Percentiles rank a stretch among this genome's conserved stretches.
phyloP scores from a whole-genome alignment of 179 eudicot genomes.

The Vitellaria paradoxa region DNA sequence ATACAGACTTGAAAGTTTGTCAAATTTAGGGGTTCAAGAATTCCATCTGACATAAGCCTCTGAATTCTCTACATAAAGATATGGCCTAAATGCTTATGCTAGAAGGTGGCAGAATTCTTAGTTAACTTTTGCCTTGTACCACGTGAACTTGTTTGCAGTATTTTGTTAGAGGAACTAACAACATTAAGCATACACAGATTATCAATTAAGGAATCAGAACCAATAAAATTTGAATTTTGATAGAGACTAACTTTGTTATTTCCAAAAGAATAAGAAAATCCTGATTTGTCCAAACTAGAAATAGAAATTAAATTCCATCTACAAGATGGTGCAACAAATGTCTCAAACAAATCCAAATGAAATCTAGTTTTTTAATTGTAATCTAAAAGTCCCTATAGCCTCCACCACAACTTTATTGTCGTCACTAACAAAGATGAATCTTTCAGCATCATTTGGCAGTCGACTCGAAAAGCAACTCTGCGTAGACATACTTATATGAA shows the following conservation, averaged over 20 bases:
- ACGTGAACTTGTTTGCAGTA: background rate
- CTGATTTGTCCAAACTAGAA: slow-evolving; percentile 12
- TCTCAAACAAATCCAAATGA: slow-evolving; percentile 15
- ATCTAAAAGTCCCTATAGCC: background rate
- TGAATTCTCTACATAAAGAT: slow-evolving; percentile 10
- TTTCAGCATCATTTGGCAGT: slow-evolving; percentile 23
- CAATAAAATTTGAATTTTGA: slow-evolving; percentile 3
- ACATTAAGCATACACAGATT: background rate
- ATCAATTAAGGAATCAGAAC: slow-evolving; percentile 10
- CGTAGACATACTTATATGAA: slow-evolving; percentile 14
- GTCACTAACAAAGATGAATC: slow-evolving; percentile 20
- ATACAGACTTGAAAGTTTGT: slow-evolving; percentile 4
- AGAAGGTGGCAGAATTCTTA: background rate
- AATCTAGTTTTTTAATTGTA: background rate
- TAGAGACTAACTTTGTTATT: slow-evolving; percentile 5
- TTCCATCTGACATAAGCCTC: slow-evolving; percentile 3
- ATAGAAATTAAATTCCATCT: slow-evolving; percentile 12
- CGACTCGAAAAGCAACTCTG: slow-evolving; percentile 7
- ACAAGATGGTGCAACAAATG: slow-evolving; percentile 11
- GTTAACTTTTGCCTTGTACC: slow-evolving; percentile 6
- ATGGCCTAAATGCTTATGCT: slow-evolving; percentile 18
- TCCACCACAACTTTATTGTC: background rate
- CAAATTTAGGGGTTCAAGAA: slow-evolving; percentile 16
- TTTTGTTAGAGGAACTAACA: background rate
- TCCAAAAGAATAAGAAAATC: slow-evolving; percentile 16